phyloP scores from a whole-genome alignment of 2,329 filamentous ascomycete species.

The Bipolaris zeicola region DNA sequence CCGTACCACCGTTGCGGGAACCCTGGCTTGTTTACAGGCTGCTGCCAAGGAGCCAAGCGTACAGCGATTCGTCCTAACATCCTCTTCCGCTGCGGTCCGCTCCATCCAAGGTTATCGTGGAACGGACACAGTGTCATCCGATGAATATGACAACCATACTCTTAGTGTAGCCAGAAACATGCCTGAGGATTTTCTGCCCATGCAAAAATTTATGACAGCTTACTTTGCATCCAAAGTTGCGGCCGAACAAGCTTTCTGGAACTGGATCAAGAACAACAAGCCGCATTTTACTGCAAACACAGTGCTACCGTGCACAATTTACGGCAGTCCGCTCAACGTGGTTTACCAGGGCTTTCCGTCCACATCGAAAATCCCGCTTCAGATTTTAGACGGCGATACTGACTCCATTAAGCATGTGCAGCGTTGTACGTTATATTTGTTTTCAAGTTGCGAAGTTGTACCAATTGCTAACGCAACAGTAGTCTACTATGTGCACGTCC shows the following conservation, averaged over 20 bases:
- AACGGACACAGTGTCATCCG: constrained; percentile 36
- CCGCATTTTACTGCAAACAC: constrained; percentile 50
- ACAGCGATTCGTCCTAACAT: constrained; percentile 52
- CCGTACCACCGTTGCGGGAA: constrained; percentile 43
- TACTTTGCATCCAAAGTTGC: constrained; percentile 54
- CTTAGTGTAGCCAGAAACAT: constrained; percentile 38
- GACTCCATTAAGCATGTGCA: constrained; percentile 19
- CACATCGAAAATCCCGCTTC: constrained; percentile 13
- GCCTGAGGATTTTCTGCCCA: constrained; percentile 25
- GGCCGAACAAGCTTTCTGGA: constrained; percentile 52
- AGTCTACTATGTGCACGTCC: constrained; percentile 25
- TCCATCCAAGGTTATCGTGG: constrained; percentile 32
- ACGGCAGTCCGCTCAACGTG: constrained; percentile 17
- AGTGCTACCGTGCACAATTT: constrained; percentile 18
- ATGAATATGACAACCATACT: constrained; percentile 43
- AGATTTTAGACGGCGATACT: constrained; percentile 18
- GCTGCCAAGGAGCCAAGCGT: constrained; percentile 49
- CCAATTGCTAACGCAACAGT: constrained; percentile 1
- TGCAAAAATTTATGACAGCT: constrained; percentile 25
- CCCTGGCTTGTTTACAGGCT: constrained; percentile 48
- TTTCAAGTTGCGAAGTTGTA: background rate
- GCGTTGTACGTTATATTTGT: constrained; percentile 11
- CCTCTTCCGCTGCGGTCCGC: constrained; percentile 43
- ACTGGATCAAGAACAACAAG: constrained; percentile 49
- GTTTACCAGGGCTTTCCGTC: constrained; percentile 22